Percentiles rank a stretch among this genome's conserved stretches.
phyloP scores from a whole-genome alignment of 208 protist genomes.

The Phytomonas sp. region DNA sequence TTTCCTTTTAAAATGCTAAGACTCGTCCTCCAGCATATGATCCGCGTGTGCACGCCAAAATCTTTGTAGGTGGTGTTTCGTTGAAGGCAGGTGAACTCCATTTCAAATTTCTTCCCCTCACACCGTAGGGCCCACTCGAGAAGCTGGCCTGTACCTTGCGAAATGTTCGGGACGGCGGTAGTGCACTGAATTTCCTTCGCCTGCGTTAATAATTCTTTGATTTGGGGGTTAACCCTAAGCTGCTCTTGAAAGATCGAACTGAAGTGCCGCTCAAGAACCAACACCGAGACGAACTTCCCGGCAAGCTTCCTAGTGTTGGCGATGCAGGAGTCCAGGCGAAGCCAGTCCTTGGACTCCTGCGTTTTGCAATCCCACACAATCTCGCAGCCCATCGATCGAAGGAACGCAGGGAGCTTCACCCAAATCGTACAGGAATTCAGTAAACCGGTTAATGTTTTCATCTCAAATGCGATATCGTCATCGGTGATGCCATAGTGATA shows the following conservation, averaged over 20 bases:
- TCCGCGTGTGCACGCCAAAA: constrained; percentile 22
- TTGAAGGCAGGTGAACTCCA: constrained; percentile 22
- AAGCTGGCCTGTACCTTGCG: constrained; percentile 29
- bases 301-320: constrained; percentile 27
- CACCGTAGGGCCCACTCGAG: constrained; percentile 39
- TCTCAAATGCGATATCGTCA: constrained; percentile 23
- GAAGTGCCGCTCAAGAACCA: constrained; percentile 45
- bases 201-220: constrained; percentile 28
- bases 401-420: constrained; percentile 7
- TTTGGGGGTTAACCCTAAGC: constrained; percentile 44
- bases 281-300: constrained; percentile 29
- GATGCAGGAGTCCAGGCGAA: constrained; percentile 20
- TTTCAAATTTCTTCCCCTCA: constrained; percentile 19
- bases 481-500: constrained; percentile 51
- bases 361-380: not conserved
- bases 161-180: constrained; percentile 26
- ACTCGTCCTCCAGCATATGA: constrained; percentile 11
- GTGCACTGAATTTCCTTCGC: constrained; percentile 17
- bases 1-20: constrained; percentile 14
- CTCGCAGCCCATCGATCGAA: not conserved
- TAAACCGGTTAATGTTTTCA: not conserved
- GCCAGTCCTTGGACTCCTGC: not conserved
- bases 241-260: constrained; percentile 51
- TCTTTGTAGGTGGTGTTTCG: constrained; percentile 24
- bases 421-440: constrained; percentile 14